Evolutionary conservation across 73 alveolate genomes (phyloP).

Genomic region (Blepharisma stoltei): DNA sequence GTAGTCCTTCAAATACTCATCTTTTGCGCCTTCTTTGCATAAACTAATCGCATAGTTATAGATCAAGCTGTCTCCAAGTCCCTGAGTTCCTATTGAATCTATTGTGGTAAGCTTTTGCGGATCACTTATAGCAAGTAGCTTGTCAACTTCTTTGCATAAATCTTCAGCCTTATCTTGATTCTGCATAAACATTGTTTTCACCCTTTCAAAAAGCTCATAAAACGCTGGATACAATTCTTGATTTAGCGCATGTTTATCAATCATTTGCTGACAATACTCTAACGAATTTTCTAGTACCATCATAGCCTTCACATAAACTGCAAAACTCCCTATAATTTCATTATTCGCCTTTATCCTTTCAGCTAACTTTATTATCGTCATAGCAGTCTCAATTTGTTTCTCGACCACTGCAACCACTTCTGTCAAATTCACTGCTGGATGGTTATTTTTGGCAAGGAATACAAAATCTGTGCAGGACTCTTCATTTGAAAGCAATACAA

Average conservation of each 20-base stretch:
- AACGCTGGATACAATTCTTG: not conserved
- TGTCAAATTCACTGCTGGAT: conserved; percentile 17
- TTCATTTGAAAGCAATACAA: not conserved
- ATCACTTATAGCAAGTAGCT: not conserved
- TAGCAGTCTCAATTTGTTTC: not conserved
- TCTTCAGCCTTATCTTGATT: not conserved
- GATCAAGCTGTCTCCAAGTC: not conserved
- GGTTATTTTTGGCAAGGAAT: not conserved
- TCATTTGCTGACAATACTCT: not conserved
- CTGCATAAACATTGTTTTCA: not conserved
- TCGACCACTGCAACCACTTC: not conserved
- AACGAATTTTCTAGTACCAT: not conserved
- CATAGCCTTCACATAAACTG: not conserved
- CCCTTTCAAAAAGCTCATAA: not conserved
- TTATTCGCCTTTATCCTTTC: not conserved
- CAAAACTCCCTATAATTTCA: conserved; percentile 11
- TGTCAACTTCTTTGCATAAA: conserved; percentile 5
- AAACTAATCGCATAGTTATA: not conserved
- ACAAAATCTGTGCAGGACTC: conserved; percentile 9
- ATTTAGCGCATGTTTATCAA: not conserved
- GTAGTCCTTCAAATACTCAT: conserved; percentile 19
- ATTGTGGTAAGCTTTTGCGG: not conserved
- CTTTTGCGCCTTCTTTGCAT: conserved; percentile 25
- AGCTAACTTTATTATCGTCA: not conserved
- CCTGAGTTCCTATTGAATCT: not conserved